Evolutionary conservation across 495 filamentous ascomycete genomes (phyloP).

Genomic region (Chaetomium cochliodes): DNA sequence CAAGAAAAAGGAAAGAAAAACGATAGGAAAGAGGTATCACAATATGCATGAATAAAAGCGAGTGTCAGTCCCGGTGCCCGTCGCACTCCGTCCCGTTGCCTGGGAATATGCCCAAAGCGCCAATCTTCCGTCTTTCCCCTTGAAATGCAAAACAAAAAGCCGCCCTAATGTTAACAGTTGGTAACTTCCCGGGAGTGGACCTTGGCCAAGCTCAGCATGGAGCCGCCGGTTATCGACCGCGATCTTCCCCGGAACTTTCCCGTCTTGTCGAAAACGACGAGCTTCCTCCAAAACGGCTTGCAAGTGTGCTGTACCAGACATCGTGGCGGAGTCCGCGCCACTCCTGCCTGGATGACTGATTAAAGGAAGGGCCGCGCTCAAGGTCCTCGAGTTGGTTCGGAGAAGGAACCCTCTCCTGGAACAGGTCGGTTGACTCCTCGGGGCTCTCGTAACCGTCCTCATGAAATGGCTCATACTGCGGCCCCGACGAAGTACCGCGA

Average conservation of each 20-base stretch:
- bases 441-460: constrained; percentile 51
- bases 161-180: not conserved
- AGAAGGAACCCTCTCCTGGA: not conserved
- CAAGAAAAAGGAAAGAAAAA: too few relatives aligned
- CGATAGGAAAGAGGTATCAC: constrained; percentile 16
- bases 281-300: constrained; percentile 9
- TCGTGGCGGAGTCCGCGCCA: constrained; percentile 13
- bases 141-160: constrained; percentile 13
- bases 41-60: constrained; percentile 16
- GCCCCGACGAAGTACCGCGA: constrained; percentile 45
- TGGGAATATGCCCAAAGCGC: constrained; percentile 7
- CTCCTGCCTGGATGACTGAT: not conserved
- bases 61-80: not conserved
- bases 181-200: not conserved
- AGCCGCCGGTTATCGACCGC: not conserved
- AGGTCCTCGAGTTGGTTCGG: constrained; percentile 14
- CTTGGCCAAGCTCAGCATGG: not conserved
- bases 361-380: constrained; percentile 15
- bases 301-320: constrained; percentile 12
- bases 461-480: constrained; percentile 49
- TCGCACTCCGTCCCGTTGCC: constrained; percentile 3
- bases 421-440: constrained; percentile 12
- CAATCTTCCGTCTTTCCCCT: not conserved
- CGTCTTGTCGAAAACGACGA: constrained; percentile 6
- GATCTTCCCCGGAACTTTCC: constrained; percentile 3